phyloP scores from a whole-genome alignment of 345 rosid genomes.

The Gossypium australe region DNA sequence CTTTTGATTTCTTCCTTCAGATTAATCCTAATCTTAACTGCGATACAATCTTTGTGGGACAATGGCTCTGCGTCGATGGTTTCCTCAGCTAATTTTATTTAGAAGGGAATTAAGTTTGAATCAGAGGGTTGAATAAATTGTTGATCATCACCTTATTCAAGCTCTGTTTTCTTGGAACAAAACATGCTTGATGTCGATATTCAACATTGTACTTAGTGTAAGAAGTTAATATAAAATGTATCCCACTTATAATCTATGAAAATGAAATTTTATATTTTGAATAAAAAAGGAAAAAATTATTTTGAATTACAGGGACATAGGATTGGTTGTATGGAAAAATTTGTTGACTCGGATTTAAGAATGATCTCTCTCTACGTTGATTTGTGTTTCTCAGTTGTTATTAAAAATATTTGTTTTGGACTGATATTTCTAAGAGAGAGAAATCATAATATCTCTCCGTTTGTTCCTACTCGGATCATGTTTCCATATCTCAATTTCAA shows the following conservation, averaged over 20 bases:
- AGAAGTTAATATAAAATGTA: neutral
- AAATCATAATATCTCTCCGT: too few species aligned
- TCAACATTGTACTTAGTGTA: neutral
- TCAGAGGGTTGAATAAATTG: neutral
- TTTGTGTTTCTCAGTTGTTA: too few species aligned
- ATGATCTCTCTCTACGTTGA: too few species aligned
- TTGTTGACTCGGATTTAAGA: too few species aligned
- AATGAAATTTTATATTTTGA: too few species aligned
- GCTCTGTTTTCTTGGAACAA: neutral
- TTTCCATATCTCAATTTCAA: too few species aligned
- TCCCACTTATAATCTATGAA: neutral
- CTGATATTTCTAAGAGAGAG: too few species aligned
- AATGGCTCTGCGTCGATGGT: conserved; percentile 20
- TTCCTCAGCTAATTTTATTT: neutral
- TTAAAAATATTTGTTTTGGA: too few species aligned
- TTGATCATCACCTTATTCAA: neutral
- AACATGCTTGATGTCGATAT: neutral
- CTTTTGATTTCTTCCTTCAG: neutral
- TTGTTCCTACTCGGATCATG: too few species aligned
- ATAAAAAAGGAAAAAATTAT: too few species aligned
- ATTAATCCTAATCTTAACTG: conserved; percentile 19
- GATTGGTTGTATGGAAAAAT: too few species aligned
- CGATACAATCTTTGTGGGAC: conserved; percentile 11
- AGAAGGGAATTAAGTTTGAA: neutral
- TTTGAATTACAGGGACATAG: too few species aligned